A percentile compares a stretch with the other conserved stretches of the same genome.
These are phyloP conservation scores for Durusdinium trenchii DNA, from an alignment of 73 alveolate species.

Conservation along the genomic window DNA sequence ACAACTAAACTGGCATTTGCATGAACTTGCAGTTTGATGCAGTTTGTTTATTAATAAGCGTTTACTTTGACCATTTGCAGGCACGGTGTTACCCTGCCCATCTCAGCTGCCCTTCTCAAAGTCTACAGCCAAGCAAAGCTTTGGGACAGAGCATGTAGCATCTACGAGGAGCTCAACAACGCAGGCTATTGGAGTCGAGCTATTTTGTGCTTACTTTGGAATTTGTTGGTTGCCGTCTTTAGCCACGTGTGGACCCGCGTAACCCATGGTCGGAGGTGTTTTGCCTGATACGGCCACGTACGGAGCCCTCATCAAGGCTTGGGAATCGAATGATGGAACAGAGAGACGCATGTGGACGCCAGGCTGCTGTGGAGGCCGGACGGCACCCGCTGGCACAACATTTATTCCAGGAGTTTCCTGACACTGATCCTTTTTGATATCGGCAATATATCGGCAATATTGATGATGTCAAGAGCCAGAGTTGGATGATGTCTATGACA, in stretches of 20 bases:
- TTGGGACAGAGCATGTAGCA: conserved; percentile 63
- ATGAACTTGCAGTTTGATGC: too few relatives aligned
- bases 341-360: not conserved
- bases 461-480: too few relatives aligned
- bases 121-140: conserved; percentile 87
- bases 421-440: too few relatives aligned
- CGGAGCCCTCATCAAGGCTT: conserved; percentile 60
- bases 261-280: not conserved
- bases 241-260: not conserved
- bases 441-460: too few relatives aligned
- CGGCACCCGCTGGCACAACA: conserved; percentile 50
- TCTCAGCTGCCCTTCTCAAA: conserved; percentile 8
- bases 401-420: conserved; percentile 28
- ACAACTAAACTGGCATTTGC: too few relatives aligned
- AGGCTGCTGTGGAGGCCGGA: conserved; percentile 82
- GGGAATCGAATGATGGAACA: not conserved
- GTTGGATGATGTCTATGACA: not conserved
- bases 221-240: not conserved
- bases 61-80: not conserved
- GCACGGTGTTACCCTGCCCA: conserved; percentile 31
- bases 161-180: conserved; percentile 27
- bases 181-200: conserved; percentile 27
- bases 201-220: too few relatives aligned
- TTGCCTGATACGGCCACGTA: conserved; percentile 54
- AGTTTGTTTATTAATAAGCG: not conserved